Conservation (phyloP, 2,329 filamentous ascomycete species). For the Phoma sp. region DNA sequence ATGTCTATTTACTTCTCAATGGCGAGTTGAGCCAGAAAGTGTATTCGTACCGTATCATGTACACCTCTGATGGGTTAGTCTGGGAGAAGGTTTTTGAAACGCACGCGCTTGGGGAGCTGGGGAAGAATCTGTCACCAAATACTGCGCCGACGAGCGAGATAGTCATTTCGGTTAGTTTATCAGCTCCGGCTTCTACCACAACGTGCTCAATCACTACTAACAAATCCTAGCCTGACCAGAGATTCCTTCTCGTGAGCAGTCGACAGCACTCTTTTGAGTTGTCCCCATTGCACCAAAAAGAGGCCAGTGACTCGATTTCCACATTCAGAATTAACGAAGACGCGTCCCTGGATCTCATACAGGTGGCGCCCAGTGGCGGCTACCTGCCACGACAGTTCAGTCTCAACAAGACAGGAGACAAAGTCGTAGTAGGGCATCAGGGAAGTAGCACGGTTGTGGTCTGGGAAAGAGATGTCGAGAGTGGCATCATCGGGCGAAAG, state of each 20-base stretch:
- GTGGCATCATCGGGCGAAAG: conserved; percentile 57
- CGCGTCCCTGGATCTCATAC: conserved; percentile 61
- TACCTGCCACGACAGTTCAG: conserved; percentile 69
- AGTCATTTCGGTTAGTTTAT: conserved; percentile 16
- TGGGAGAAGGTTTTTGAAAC: conserved; percentile 12
- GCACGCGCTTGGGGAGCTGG: conserved; percentile 3
- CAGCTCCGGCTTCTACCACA: neutral
- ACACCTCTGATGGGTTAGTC: conserved; percentile 2
- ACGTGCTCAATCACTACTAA: neutral
- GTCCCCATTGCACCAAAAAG: conserved; percentile 34
- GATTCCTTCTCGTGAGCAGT: conserved; percentile 69
- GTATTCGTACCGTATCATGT: conserved; percentile 19
- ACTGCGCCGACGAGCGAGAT: conserved; percentile 23
- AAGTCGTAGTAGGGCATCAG: conserved; percentile 70
- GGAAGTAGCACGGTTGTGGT: conserved; percentile 65
- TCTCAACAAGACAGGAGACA: conserved; percentile 66
- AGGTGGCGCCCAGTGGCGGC: conserved; percentile 67
- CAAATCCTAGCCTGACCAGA: conserved; percentile 45
- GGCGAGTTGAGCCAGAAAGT: conserved; percentile 22
- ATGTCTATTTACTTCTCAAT: conserved; percentile 23
- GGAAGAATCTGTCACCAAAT: conserved; percentile 7
- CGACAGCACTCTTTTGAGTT: conserved; percentile 64
- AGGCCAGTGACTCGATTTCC: conserved; percentile 63
- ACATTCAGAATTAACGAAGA: conserved; percentile 46
- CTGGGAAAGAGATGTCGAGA: conserved; percentile 63